Evolutionary conservation across 1,284 basidiomycete species (phyloP), one percentile per base, ranked within the genome.

Genomic region (Kalmanozyma brasiliensis): DNA sequence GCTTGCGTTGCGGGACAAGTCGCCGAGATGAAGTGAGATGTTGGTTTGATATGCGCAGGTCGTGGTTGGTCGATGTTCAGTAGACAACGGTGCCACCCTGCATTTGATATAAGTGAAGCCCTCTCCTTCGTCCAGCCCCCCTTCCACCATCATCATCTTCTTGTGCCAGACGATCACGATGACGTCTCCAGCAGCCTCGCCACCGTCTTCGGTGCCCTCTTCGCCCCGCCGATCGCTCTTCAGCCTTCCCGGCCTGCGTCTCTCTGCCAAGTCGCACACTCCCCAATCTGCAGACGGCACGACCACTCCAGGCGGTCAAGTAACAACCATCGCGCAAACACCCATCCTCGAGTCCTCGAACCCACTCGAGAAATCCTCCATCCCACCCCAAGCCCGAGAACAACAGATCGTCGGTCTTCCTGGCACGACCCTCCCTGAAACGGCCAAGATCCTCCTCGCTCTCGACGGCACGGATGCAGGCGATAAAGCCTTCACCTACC

Each of bases 391-490:
- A 59, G 78, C 78, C 8, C 66, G 78, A 22, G 69, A 78, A 41
- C 78, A 80, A 59, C 73, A 78, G 24, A 79, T 80, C 41, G 78
- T 80, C 11, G 78, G 78, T 45, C 44, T 67, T 0, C 47, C 57
- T 8, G 76, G 77, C 22, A 60, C 64, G 24, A 62, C 56, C 9
- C 43, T 78, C 35, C 46, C 62, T 11, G 56, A 65, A 22, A 26
- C 45, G 24, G 68, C 68, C 52, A 78, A 78, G 42, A 66, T 79
- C 40, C 64, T 79, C 8, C 55, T 80, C 30, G 79, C 78, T 9
- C 68, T 80, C 24, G 79, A 81, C 36, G 78, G 77, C 23, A 76
- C 77, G 24, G 79, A 81, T 36, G 75, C 78, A 9, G 77, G 78
- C 22, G 79, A 78, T 46, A 75, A 76, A 42, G 76, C 76, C 10